Base-by-base conservation (phyloP, 306 rosid species). In the Dryas alaskensis region DNA sequence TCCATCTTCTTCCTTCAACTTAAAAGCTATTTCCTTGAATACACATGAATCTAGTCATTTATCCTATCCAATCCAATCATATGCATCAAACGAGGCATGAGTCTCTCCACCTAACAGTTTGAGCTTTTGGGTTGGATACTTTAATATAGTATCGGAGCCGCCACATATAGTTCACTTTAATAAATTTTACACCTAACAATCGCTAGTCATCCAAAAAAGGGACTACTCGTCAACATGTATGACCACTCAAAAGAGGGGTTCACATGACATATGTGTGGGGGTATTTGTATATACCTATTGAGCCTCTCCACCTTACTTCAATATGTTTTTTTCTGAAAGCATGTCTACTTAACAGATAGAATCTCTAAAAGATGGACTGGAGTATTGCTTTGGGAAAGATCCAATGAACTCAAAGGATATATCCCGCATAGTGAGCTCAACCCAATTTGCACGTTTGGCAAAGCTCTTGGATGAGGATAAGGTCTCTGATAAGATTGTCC, bases 401-500 rank as follows among this genome's bases (percentile, higher is more conserved):
- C 89, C 79, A 0, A 70, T 89, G 14, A 77, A 83, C 47, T 84
- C 96, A 0, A 83, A 82, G 53, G 96, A 89, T 64, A 86, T 86
- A 27, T 92, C 97, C 4, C 84, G 96, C 37, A 87, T 91, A n/a
- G 90, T 92, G 65, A 84, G 86, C 74, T 79, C 78, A 14, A 46
- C 81, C 57, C 96, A 92, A 1, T 92, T 87, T 54, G 64, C 83
- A 9, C 92, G 97, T 49, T 82, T 92, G 49, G 62, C 67, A 48
- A 85, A 69, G 65, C 90, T 92, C 76, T 58, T 92, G 86, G 90
- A 86, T 42, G 93, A 89, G 69, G 89, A 88, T 39, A 70, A 58
- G 59, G 96, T 85, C 61, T 85, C 89, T 22, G 86, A 86, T 42
- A 92, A 92, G 81, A 69, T 92, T 80, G 93, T 87, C 61, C 39